A percentile compares a stretch with the other conserved stretches of the same genome.
These are phyloP conservation scores for Cardamine occulta DNA, from an alignment of 345 rosid genomes.

Conservation along the genomic window DNA sequence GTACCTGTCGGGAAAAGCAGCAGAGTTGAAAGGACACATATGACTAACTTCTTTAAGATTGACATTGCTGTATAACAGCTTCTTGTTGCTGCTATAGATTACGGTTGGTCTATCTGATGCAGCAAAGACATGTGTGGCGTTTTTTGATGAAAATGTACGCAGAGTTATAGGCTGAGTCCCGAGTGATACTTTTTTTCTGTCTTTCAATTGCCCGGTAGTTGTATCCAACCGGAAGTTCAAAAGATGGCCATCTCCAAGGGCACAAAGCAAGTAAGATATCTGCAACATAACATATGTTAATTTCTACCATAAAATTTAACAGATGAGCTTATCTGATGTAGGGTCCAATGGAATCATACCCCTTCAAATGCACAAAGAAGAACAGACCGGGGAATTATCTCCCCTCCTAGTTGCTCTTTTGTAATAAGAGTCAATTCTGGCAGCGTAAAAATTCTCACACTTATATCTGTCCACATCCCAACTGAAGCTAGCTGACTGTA, in stretches of 20 bases:
- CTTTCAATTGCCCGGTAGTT: slow-evolving; percentile 77
- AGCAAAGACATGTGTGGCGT: slow-evolving; percentile 86
- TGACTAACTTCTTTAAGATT: slow-evolving; percentile 97
- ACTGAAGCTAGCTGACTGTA: slow-evolving; percentile 91
- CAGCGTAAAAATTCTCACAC: slow-evolving; percentile 86
- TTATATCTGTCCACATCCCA: slow-evolving; percentile 99
- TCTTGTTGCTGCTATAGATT: slow-evolving; percentile 96
- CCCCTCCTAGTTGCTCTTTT: slow-evolving; percentile 94
- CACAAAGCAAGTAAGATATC: slow-evolving; percentile 94
- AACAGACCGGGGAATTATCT: slow-evolving; percentile 94
- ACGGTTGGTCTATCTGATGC: slow-evolving; percentile 98
- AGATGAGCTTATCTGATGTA: slow-evolving; percentile 21
- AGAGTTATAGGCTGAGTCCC: slow-evolving; percentile 98
- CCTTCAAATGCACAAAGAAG: slow-evolving; percentile 96
- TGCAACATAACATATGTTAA: slow-evolving; percentile 43
- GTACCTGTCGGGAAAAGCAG: slow-evolving; percentile 99
- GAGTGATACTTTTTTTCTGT: slow-evolving; percentile 94
- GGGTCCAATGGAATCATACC: slow-evolving; percentile 54
- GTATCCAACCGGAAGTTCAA: slow-evolving; percentile 83
- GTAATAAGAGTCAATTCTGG: slow-evolving; percentile 87
- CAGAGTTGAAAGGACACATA: slow-evolving; percentile 98
- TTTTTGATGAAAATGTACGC: slow-evolving; percentile 95
- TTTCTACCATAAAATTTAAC: not conserved
- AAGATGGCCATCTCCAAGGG: slow-evolving; percentile 99
- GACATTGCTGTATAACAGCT: slow-evolving; percentile 93